Evolutionary conservation across 2,329 filamentous ascomycete species (phyloP).

Genomic region (Xylaria sp.): DNA sequence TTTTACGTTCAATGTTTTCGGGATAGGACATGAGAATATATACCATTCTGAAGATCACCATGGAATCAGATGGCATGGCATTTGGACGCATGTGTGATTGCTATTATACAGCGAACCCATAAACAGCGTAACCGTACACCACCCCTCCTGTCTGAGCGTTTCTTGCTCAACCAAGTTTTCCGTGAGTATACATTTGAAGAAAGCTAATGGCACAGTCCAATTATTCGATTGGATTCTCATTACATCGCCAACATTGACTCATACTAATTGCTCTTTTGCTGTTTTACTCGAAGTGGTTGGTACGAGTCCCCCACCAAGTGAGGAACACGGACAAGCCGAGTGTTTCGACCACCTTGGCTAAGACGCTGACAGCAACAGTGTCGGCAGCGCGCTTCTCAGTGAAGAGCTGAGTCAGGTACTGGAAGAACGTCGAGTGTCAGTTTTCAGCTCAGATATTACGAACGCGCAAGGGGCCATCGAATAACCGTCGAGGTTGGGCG

Average conservation of each 20-base stretch:
- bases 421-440: not conserved
- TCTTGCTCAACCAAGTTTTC: slow-evolving; percentile 21
- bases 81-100: slow-evolving; percentile 14
- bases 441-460: not conserved
- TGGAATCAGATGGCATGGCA: not conserved
- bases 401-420: slow-evolving; percentile 89
- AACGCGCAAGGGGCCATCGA: not conserved
- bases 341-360: slow-evolving; percentile 91
- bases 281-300: slow-evolving; percentile 88
- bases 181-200: slow-evolving; percentile 28
- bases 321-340: slow-evolving; percentile 91
- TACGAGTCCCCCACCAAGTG: slow-evolving; percentile 97
- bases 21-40: slow-evolving; percentile 37
- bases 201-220: slow-evolving; percentile 39
- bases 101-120: slow-evolving; percentile 30
- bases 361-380: slow-evolving; percentile 84
- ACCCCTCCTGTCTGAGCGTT: not conserved
- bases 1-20: slow-evolving; percentile 31
- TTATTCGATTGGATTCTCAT: slow-evolving; percentile 28
- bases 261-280: slow-evolving; percentile 16
- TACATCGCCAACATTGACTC: slow-evolving; percentile 28
- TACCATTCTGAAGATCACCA: slow-evolving; percentile 26
- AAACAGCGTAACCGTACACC: slow-evolving; percentile 23
- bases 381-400: slow-evolving; percentile 93
- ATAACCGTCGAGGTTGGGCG: not conserved